Base-by-base conservation (phyloP, 768 basidiomycete species). In the Lyophyllum atratum region DNA sequence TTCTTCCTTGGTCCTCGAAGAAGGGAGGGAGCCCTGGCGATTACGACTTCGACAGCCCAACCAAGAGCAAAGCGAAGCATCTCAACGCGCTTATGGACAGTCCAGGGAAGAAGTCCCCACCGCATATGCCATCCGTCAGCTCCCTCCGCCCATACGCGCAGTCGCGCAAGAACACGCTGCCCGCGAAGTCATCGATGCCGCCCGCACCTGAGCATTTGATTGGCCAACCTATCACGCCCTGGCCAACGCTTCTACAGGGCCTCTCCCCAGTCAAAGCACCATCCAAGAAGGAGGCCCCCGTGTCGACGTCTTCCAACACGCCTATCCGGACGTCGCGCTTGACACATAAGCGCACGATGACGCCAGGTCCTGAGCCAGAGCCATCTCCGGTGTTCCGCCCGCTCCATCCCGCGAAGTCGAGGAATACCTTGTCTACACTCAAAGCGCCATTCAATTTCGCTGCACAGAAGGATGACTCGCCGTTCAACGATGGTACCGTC, bases 151-250 rank as follows among this genome's bases (percentile, higher is more conserved):
- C 84, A 0, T 86, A 85, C 56, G 73, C 74, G 0, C 76, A 70
- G 40, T 66, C 68, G 11, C 60, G 65, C 19, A 54, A 59, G 43
- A 65, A 64, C 48, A 49, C 55, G n/a, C 47, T 39, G 7, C 44
- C 51, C 1, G 21, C n/a, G 5, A 10, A 17, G 8, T 15, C 12
- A 14, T 17, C 48, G 2, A 37, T 28, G 19, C 10, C 28, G 2
- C 28, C 49, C 3, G 31, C 39, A 1, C 25, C 46, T 10, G 50
- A 55, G n/a, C 26, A 52, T 15, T 17, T 70, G 39, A 70, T 85
- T 8, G 84, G 82, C 0, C 80, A 82, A 65, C 84, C 80, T 54
- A 90, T 90, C 48, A 79, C 81, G 0, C 86, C 87, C 0, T 89
- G 86, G 86, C 73, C 81, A 0, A 74, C 75, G 7, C 68, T 86